Evolutionary conservation across 345 rosid species (phyloP).

Genomic region (Populus davidiana): DNA sequence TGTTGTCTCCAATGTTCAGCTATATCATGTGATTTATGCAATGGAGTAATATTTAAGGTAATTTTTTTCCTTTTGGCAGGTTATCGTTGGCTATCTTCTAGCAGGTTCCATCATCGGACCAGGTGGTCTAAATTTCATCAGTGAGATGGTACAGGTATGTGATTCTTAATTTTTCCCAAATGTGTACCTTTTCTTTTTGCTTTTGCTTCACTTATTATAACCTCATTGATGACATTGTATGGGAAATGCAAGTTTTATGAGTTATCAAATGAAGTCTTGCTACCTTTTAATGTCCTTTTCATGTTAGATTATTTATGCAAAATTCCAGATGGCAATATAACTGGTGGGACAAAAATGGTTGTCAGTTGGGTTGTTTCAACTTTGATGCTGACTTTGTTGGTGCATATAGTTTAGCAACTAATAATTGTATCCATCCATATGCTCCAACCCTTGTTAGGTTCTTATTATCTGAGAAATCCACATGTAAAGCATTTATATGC

Average conservation of each 20-base stretch:
- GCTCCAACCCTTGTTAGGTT: neutral
- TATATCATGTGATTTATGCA: conserved; percentile 11
- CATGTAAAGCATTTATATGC: neutral
- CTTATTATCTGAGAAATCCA: neutral
- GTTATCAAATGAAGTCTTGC: conserved; percentile 1
- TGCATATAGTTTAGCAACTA: neutral
- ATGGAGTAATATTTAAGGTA: neutral
- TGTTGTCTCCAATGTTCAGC: conserved; percentile 4
- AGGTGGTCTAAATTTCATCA: conserved; percentile 93
- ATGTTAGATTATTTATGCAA: neutral
- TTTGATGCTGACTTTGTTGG: neutral
- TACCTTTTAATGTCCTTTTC: neutral
- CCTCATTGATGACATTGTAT: neutral
- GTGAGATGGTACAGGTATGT: conserved; percentile 98
- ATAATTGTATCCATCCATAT: neutral
- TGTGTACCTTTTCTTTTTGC: neutral
- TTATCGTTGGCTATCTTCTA: conserved; percentile 96
- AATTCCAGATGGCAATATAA: neutral
- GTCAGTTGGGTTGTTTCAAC: neutral
- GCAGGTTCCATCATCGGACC: conserved; percentile 97
- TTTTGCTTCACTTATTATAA: neutral
- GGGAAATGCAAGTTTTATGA: neutral
- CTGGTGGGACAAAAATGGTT: neutral
- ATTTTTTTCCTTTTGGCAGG: conserved; percentile 36
- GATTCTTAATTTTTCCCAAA: conserved; percentile 1